phyloP scores from a whole-genome alignment of 306 rosid species.

The Astragalus glycyphyllos region DNA sequence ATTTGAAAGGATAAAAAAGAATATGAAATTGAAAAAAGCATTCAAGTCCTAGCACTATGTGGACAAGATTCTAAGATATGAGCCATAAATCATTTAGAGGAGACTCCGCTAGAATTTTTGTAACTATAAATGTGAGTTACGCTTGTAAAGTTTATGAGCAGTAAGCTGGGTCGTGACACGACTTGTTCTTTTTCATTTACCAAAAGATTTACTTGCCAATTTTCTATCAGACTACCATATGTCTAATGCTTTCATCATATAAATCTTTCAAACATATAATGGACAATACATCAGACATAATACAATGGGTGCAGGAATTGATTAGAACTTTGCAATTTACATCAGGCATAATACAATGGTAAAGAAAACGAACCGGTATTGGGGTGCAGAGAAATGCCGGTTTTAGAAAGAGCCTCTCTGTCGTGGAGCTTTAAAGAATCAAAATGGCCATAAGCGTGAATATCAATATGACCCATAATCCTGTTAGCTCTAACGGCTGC shows the following conservation, averaged over 20 bases:
- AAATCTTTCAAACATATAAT: neutral
- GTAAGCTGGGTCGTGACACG: too few relatives aligned
- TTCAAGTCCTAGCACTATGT: constrained; percentile 1
- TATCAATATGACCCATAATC: constrained; percentile 73
- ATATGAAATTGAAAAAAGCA: neutral
- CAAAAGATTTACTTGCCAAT: too few relatives aligned
- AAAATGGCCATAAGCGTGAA: constrained; percentile 76
- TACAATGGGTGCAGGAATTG: too few relatives aligned
- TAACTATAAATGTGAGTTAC: too few relatives aligned
- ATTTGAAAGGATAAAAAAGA: too few relatives aligned
- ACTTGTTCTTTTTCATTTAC: neutral
- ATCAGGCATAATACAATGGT: neutral
- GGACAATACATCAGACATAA: too few relatives aligned
- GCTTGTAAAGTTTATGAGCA: too few relatives aligned
- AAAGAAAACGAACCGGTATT: constrained; percentile 56
- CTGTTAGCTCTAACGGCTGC: constrained; percentile 74
- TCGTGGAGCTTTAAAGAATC: constrained; percentile 51
- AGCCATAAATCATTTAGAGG: constrained; percentile 2
- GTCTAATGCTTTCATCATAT: neutral
- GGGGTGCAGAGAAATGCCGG: constrained; percentile 71
- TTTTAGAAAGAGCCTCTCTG: constrained; percentile 72
- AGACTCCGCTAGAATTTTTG: too few relatives aligned
- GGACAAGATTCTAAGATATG: constrained; percentile 11
- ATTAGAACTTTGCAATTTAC: too few relatives aligned
- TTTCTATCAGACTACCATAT: neutral